These are phyloP conservation scores for Salvia hispanica DNA, from an alignment of 257 asterid genomes.

Conservation along the genomic window DNA sequence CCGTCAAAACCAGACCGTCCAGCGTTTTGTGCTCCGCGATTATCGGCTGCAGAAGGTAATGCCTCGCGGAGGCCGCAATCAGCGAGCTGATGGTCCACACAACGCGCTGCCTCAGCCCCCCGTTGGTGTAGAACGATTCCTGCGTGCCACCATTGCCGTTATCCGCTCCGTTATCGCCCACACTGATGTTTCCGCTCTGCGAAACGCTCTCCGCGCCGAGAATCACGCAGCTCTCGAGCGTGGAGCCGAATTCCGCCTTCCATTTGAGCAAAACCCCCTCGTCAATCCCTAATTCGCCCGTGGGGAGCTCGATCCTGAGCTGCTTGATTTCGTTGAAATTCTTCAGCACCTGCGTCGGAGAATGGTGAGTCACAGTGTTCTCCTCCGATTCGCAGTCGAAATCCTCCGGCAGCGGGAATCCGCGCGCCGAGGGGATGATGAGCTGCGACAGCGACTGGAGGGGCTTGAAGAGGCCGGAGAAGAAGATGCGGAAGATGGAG, in stretches of 20 bases:
- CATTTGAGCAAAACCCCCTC: conserved; percentile 72
- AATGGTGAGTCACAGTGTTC: conserved; percentile 62
- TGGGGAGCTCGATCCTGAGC: conserved; percentile 63
- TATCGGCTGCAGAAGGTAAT: conserved; percentile 71
- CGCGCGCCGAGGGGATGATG: conserved; percentile 48
- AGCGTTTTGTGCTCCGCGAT: conserved; percentile 67
- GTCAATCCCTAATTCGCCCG: conserved; percentile 69
- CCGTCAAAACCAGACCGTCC: conserved; percentile 60
- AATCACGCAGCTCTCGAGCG: conserved; percentile 70
- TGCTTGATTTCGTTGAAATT: conserved; percentile 63
- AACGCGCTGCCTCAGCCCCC: conserved; percentile 70
- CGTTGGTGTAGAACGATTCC: conserved; percentile 70
- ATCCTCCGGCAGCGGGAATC: conserved; percentile 39
- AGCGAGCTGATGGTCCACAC: conserved; percentile 81
- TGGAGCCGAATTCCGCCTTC: conserved; percentile 77
- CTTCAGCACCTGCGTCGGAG: conserved; percentile 74
- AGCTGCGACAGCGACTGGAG: conserved; percentile 69
- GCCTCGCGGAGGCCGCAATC: conserved; percentile 80
- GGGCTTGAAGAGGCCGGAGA: conserved; percentile 69
- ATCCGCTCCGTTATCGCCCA: conserved; percentile 33
- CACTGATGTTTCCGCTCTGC: conserved; percentile 22
- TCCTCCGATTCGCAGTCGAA: conserved; percentile 39
- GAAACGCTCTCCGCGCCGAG: conserved; percentile 72
- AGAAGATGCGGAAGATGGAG: conserved; percentile 58
- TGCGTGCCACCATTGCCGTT: conserved; percentile 65